Conservation (phyloP, 2,329 filamentous ascomycete genomes). For the Lomentospora prolificans region DNA sequence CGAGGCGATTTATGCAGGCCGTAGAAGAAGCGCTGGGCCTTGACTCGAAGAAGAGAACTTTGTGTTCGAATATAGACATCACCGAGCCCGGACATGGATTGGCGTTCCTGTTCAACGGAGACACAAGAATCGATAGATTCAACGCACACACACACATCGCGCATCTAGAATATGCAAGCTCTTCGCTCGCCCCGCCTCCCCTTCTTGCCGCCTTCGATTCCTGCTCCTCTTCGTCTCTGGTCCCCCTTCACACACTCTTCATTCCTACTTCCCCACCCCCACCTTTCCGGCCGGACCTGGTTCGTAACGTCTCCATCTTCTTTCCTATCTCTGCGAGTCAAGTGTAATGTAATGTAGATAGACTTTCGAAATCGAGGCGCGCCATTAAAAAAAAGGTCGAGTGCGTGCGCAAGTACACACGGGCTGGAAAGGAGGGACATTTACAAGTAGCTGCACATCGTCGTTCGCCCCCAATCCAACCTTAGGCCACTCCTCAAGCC, state of each 20-base stretch:
- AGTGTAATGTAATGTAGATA: not conserved
- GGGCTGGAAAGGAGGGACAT: not conserved
- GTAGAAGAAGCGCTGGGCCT: not conserved
- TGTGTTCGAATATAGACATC: not conserved
- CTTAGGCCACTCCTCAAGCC: not conserved
- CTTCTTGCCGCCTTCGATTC: not conserved
- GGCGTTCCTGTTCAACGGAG: not conserved
- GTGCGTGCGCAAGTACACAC: not conserved
- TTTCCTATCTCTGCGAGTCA: not conserved
- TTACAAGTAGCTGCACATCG: too few relatives aligned
- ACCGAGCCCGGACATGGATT: not conserved
- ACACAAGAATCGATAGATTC: conserved; percentile 7
- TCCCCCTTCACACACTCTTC: not conserved
- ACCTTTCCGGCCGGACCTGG: not conserved
- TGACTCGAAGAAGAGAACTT: not conserved
- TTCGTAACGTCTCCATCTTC: not conserved
- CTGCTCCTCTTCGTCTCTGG: not conserved
- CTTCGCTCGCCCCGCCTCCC: not conserved
- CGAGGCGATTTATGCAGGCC: not conserved
- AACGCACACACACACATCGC: not conserved
- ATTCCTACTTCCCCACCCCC: not conserved
- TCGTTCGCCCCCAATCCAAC: not conserved
- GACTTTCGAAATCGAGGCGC: not conserved
- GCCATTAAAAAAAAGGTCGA: not conserved
- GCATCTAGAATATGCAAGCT: not conserved